Evolutionary conservation across 768 basidiomycete genomes (phyloP).

Genomic region (Amylocystis lapponica): DNA sequence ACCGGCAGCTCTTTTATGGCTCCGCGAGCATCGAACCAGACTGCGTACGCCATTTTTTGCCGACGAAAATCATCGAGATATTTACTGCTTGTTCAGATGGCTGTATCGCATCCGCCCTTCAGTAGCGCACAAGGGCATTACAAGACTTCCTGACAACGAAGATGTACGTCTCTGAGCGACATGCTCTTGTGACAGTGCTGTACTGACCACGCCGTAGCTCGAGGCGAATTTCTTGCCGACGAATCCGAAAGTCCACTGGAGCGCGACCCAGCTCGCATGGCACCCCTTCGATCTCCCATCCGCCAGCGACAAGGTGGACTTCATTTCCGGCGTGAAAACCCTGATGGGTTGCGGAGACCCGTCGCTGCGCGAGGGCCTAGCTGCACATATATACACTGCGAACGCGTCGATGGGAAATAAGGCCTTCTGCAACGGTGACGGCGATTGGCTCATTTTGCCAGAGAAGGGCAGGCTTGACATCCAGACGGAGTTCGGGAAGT

Average conservation of each 20-base stretch:
- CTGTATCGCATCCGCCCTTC: constrained; percentile 64
- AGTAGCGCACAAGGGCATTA: constrained; percentile 62
- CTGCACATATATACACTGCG: constrained; percentile 56
- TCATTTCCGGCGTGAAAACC: constrained; percentile 56
- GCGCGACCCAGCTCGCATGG: constrained; percentile 65
- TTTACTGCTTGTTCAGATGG: constrained; percentile 35
- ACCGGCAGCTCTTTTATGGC: constrained; percentile 58
- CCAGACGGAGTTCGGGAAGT: constrained; percentile 67
- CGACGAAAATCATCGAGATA: background rate
- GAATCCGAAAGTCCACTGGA: constrained; percentile 55
- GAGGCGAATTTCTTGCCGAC: constrained; percentile 55
- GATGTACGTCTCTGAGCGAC: constrained; percentile 36
- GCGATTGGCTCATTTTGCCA: constrained; percentile 63
- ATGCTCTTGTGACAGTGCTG: background rate
- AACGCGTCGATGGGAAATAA: constrained; percentile 55
- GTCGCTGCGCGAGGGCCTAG: constrained; percentile 56
- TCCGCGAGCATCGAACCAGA: constrained; percentile 48
- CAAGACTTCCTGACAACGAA: constrained; percentile 46
- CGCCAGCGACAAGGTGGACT: constrained; percentile 38
- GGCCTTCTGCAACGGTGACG: constrained; percentile 59
- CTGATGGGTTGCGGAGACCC: constrained; percentile 60
- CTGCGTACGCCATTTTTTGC: constrained; percentile 35
- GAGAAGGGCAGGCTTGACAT: constrained; percentile 62
- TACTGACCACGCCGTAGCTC: constrained; percentile 31
- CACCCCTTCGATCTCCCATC: constrained; percentile 52